phyloP scores from a whole-genome alignment of 768 basidiomycete species.

The Dendrothele bispora region DNA sequence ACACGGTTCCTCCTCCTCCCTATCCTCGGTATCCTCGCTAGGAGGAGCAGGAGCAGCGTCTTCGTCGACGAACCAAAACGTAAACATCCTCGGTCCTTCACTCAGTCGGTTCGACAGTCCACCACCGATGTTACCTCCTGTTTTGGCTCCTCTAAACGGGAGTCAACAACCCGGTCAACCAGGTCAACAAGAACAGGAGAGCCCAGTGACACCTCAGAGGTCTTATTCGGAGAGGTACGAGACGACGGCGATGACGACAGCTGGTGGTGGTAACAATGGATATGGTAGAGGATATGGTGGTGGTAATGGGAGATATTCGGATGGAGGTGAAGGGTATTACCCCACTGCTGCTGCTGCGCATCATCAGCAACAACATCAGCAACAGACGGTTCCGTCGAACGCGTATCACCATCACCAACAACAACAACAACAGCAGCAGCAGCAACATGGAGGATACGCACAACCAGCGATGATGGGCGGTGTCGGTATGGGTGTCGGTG shows the following conservation, averaged over 20 bases:
- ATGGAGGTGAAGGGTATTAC: too few species aligned
- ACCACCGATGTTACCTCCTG: constrained; percentile 54
- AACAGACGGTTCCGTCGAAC: constrained; percentile 3
- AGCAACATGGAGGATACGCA: too few species aligned
- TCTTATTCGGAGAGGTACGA: neutral
- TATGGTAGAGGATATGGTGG: too few species aligned
- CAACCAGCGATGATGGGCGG: neutral
- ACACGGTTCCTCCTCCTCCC: constrained; percentile 18
- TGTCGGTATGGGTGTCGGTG: neutral
- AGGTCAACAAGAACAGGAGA: neutral
- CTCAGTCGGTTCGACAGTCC: constrained; percentile 47
- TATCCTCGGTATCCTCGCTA: constrained; percentile 14
- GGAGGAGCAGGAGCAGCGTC: too few species aligned
- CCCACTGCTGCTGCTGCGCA: neutral
- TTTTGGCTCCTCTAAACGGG: constrained; percentile 1
- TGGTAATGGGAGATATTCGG: too few species aligned
- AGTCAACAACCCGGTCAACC: neutral
- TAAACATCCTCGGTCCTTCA: constrained; percentile 9
- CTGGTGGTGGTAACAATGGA: neutral
- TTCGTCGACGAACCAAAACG: too few species aligned
- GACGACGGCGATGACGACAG: neutral
- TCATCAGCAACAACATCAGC: neutral
- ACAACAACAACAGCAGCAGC: too few species aligned
- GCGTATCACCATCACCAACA: constrained; percentile 4
- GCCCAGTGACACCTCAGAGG: neutral